Base-by-base conservation (phyloP, 108 stramenopile genomes). In the Licmophora abbreviata region DNA sequence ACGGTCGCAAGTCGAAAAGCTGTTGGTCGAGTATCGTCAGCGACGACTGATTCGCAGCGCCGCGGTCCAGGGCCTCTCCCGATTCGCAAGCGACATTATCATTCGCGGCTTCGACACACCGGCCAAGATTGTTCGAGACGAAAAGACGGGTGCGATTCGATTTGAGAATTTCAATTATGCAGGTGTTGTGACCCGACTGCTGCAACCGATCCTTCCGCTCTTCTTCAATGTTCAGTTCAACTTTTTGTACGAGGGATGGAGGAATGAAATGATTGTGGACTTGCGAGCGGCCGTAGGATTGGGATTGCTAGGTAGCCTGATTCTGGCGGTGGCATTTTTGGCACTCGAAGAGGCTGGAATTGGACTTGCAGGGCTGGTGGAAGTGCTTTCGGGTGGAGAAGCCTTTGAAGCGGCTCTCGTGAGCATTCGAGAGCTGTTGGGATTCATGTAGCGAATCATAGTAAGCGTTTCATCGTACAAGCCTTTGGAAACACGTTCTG, bases 141-240 rank as follows among this genome's bases (percentile, higher is more conserved):
- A 74, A 17, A 66, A 61, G 17, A 59, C 71, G 14, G 43, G 31
- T 29, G 14, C 32, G 22, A 40, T 76, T 2, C 25, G 38, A 38
- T 70, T 81, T 48, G 73, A 85, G 42, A 81, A 85, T 48, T 76
- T 71, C 49, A 78, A 77, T 63, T 79, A 78, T 61, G 81, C 79
- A 10, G 80, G 81, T 15, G 53, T 92, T 50, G 74, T 92, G 32
- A 92, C 90, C 9, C 59, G 56, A 22, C 48, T 83, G 27, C 50
- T 92, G 48, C 83, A 82, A 58, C 86, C 84, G 5, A 73, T 84
- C 17, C 71, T 92, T 1, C 84, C 83, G 9, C 24, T 81, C 31
- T 78, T 92, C 57, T 88, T 92, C 57, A 66, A 25, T 29, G 52
- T 73, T 33, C 85, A 92, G 49, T 88, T 92, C 77, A 77, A 72